Evolutionary conservation across 1,139 yeast species (phyloP), one percentile per base, ranked within the genome.

Genomic region (Candida pseudocylindracea): DNA sequence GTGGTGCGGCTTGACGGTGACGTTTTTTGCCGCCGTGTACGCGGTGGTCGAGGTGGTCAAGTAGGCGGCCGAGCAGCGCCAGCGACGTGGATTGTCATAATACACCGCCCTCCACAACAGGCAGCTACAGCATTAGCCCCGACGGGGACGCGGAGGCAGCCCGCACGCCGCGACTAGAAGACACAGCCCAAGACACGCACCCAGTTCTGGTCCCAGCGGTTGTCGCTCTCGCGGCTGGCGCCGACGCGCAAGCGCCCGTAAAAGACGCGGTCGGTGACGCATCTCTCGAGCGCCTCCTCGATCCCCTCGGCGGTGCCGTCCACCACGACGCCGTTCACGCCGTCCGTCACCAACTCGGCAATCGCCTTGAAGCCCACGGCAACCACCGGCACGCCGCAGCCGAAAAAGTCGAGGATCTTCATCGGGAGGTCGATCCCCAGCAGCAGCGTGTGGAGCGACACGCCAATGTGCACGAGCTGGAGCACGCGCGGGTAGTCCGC

Each of bases 351-450:
- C 33, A 75, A 49, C 42, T 75, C 88, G 8, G 55, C 54, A 15
- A 78, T 61, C 8, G 93, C 91, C 0, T 76, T 72, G 48, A 79
- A 88, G 29, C 61, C 56, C 35, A 85, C 55, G 0, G 94, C 70
- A 3, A 85, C 58, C 0, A 83, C 96, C 1, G 98, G 99, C 7
- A 88, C 57, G 0, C 98, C 98, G 40, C 92, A 80, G 0, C 98
- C 98, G 57, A 85, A 85, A 65, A 88, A 73, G 46, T 88, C 99
- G 8, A 88, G 75, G 30, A 88, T 79, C 50, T 91, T 91, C 99
- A 91, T 91, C 1, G 99, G 99, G 36, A 91, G 58, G 46, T 91
- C 99, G 37, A 80, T 61, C 0, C 99, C 98, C 35, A 93, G 76
- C 29, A 93, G 78, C 0, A 96, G 83, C 4, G 75, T 67, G 50